Conservation (phyloP, 169 alveolate genomes). For the Theileria annulata region DNA sequence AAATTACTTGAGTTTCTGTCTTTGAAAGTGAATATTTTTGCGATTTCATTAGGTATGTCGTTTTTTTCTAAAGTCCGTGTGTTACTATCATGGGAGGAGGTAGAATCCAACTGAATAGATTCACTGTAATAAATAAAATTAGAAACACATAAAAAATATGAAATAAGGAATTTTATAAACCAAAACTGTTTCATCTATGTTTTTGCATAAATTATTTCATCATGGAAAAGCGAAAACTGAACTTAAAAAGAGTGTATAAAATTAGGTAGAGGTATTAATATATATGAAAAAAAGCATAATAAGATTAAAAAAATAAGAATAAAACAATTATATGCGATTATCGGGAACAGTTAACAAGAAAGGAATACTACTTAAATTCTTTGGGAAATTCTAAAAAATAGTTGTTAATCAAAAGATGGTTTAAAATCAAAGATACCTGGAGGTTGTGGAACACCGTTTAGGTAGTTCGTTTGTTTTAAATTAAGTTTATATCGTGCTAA, state of each 20-base stretch:
- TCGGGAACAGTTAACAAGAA: constrained; percentile 24
- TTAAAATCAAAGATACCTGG: constrained; percentile 57
- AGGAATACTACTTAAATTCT: constrained; percentile 30
- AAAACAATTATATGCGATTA: constrained; percentile 27
- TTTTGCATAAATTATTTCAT: neutral
- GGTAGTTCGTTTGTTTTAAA: constrained; percentile 70
- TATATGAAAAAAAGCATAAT: neutral
- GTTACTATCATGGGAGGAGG: neutral
- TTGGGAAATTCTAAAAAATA: constrained; percentile 33
- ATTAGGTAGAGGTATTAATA: neutral
- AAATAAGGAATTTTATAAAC: neutral
- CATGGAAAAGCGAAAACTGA: neutral
- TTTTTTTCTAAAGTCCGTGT: constrained; percentile 35
- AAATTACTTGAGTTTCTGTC: constrained; percentile 49
- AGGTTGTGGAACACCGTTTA: constrained; percentile 71
- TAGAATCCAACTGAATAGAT: neutral
- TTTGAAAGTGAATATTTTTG: constrained; percentile 48
- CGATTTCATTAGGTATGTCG: constrained; percentile 54
- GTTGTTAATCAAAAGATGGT: neutral
- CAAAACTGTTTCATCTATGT: neutral
- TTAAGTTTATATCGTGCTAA: constrained; percentile 74
- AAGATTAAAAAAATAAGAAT: neutral
- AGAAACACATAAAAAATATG: neutral
- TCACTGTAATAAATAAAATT: neutral
- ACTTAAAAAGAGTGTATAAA: neutral